Base-by-base conservation (phyloP, 495 filamentous ascomycete genomes). In the Echria macrotheca region DNA sequence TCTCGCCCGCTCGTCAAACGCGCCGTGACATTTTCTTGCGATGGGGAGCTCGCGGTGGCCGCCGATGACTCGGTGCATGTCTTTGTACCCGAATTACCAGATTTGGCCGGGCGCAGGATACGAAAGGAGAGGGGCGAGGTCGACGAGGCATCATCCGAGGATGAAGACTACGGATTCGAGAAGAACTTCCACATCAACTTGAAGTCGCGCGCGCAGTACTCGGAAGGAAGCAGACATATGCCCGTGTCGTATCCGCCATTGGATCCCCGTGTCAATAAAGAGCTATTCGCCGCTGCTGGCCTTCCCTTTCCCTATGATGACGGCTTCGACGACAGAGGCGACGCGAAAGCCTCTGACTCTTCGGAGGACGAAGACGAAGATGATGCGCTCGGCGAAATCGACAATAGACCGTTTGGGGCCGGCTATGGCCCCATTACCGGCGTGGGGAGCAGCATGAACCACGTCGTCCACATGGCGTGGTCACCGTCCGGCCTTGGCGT, bases 61-160 rank as follows among this genome's bases (percentile, higher is more conserved):
- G 70, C 69, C 32, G 70, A 76, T 44, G 73, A 76, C 51, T 72
- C 67, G 22, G 65, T 76, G 43, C 64, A 71, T 43, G 47, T 76
- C 35, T 67, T 70, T 41, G 58, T 75, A 17, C 73, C 73, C 17
- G 69, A 74, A 39, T 74, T 63, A 28, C 60, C 63, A 18, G 55
- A 61, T 43, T 39, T 63, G 2, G 40, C 55, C 22, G 46, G 41
- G 26, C 57, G 55, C 23, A 42, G 49, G 17, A 43, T 47, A 17
- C 15, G 28, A 29, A 38, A 40, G 15, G 35, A 42, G 44, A 22
- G 14, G 8, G 39, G 29, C 21, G 15, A 47, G n/a, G 57, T 58
- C 4, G 59, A 52, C 7, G 46, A 33, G 1, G 63, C 47, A 10
- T 59, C 55, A 1, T 63, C 58, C 21, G 58, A 55, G 2, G 46